A percentile compares a stretch with the other conserved stretches of the same genome.
phyloP scores from a whole-genome alignment of 768 basidiomycete species.

The Phanerochaete sordida region DNA sequence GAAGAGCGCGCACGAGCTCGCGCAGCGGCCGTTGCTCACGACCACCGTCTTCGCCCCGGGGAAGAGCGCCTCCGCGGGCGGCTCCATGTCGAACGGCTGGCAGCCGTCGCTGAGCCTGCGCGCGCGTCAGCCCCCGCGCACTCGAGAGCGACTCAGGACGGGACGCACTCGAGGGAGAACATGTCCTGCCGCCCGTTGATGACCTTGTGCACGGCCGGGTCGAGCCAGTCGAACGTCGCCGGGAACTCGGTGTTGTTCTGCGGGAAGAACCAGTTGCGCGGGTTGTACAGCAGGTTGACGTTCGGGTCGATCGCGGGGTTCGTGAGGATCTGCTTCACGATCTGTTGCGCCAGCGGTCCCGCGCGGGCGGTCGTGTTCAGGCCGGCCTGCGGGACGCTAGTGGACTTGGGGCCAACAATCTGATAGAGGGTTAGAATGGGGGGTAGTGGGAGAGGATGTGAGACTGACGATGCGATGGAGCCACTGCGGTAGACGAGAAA shows the following conservation, averaged over 20 bases:
- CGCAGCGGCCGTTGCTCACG: constrained; percentile 48
- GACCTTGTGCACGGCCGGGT: constrained; percentile 35
- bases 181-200: constrained; percentile 49
- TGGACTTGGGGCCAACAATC: constrained; percentile 49
- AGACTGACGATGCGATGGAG: constrained; percentile 36
- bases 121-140: neutral
- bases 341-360: constrained; percentile 45
- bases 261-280: constrained; percentile 44
- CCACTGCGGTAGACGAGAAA: constrained; percentile 23
- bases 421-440: constrained; percentile 1
- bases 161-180: constrained; percentile 40
- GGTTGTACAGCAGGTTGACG: constrained; percentile 43
- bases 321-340: constrained; percentile 39
- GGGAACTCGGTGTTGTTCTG: constrained; percentile 39
- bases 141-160: neutral
- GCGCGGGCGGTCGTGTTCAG: constrained; percentile 48
- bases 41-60: constrained; percentile 46
- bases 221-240: constrained; percentile 42
- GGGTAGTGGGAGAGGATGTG: neutral
- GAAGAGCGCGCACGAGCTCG: constrained; percentile 24
- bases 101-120: constrained; percentile 31
- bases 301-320: constrained; percentile 38
- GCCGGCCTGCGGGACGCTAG: constrained; percentile 52
- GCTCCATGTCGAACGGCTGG: constrained; percentile 30
- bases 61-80: constrained; percentile 46